Conservation (phyloP, 1,284 basidiomycete species). For the Peniophora sp. region DNA sequence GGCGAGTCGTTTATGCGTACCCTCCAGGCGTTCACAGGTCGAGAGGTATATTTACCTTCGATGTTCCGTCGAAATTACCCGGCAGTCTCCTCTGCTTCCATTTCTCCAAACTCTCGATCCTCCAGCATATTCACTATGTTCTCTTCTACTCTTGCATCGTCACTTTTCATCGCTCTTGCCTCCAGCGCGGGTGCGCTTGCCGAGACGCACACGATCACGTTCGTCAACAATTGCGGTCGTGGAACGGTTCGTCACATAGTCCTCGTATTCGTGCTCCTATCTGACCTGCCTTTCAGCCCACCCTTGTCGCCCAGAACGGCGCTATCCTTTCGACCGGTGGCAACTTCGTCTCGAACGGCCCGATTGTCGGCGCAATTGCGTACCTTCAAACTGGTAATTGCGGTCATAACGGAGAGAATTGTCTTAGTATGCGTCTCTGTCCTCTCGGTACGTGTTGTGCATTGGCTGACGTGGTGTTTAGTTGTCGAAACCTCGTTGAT, state of each 20-base stretch:
- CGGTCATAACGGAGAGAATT: slow-evolving; percentile 16
- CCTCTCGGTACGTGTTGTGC: no score
- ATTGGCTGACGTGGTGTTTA: no score
- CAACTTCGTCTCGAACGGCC: background rate
- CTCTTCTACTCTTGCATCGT: background rate
- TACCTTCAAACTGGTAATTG: slow-evolving; percentile 5
- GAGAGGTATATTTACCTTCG: no score
- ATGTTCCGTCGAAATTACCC: no score
- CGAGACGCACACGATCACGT: background rate
- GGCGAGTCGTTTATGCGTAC: no score
- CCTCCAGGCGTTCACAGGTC: no score
- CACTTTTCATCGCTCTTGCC: background rate
- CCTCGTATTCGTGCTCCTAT: background rate
- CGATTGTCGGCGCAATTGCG: background rate
- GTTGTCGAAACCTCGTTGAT: slow-evolving; percentile 11
- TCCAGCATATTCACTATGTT: background rate
- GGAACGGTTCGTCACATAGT: background rate
- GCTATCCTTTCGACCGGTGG: background rate
- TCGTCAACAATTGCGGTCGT: background rate
- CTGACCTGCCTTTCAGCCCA: background rate
- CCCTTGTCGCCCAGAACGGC: background rate
- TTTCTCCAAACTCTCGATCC: no score
- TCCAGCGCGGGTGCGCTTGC: background rate
- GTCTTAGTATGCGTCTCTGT: slow-evolving; percentile 1
- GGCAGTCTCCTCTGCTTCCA: no score